Evolutionary conservation across 2,329 filamentous ascomycete genomes (phyloP).

Genomic region (Fusarium mundagurra): DNA sequence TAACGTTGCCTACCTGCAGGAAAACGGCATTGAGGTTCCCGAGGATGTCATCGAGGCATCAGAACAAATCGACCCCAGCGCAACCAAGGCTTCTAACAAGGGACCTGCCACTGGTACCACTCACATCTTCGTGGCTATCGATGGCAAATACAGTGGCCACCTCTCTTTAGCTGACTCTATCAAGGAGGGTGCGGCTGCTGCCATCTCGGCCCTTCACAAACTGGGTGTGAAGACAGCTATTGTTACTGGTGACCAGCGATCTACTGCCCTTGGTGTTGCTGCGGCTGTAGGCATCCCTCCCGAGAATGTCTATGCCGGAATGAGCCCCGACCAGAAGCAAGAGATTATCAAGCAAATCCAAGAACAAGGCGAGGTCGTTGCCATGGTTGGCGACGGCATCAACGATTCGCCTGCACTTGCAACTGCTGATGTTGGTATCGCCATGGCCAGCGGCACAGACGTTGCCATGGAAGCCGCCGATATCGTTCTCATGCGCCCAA

Average conservation of each 20-base stretch:
- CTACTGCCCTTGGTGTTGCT: slow-evolving; percentile 86
- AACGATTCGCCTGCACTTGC: slow-evolving; percentile 97
- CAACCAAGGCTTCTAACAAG: slow-evolving; percentile 48
- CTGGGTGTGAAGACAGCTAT: slow-evolving; percentile 91
- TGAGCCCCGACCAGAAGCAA: slow-evolving; percentile 91
- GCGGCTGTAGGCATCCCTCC: slow-evolving; percentile 80
- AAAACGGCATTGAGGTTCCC: slow-evolving; percentile 74
- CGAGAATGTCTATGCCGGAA: slow-evolving; percentile 83
- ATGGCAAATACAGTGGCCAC: slow-evolving; percentile 81
- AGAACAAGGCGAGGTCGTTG: slow-evolving; percentile 77
- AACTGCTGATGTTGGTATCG: slow-evolving; percentile 91
- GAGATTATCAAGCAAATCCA: slow-evolving; percentile 83
- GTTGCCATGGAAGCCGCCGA: slow-evolving; percentile 98
- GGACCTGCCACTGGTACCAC: slow-evolving; percentile 75
- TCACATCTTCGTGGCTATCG: slow-evolving; percentile 90
- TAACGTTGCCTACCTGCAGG: slow-evolving; percentile 79
- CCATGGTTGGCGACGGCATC: slow-evolving; percentile 98
- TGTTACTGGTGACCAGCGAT: slow-evolving; percentile 90
- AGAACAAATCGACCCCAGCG: slow-evolving; percentile 64
- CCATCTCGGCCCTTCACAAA: slow-evolving; percentile 81
- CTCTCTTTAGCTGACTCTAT: slow-evolving; percentile 89
- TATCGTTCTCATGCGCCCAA: slow-evolving; percentile 92
- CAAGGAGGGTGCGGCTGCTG: slow-evolving; percentile 84
- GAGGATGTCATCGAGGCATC: slow-evolving; percentile 70
- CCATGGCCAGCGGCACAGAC: slow-evolving; percentile 91